Evolutionary conservation across 345 rosid species (phyloP).

Genomic region (Eucalyptus curtisii): DNA sequence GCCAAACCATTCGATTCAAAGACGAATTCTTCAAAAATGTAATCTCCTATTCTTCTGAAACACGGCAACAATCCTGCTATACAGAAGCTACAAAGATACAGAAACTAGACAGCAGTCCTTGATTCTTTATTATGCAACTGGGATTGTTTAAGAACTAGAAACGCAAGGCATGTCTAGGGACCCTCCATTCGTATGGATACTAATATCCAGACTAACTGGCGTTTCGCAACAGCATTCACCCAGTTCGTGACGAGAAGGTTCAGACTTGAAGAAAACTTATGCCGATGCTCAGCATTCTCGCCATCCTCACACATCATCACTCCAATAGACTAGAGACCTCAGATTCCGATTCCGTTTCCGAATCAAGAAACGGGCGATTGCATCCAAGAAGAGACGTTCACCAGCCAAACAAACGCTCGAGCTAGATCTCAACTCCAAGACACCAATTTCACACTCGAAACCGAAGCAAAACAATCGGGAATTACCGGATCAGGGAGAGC

Average conservation of each 20-base stretch:
- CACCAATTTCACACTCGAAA: background rate
- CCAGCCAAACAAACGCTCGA: background rate
- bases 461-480: background rate
- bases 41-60: background rate
- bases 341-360: background rate
- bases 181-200: background rate
- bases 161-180: background rate
- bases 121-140: background rate
- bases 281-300: background rate
- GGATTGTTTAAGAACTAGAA: background rate
- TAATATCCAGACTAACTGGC: background rate
- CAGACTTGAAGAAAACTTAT: background rate
- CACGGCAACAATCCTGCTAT: background rate
- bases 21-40: background rate
- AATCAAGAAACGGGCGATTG: background rate
- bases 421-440: background rate
- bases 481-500: slow-evolving; percentile 58
- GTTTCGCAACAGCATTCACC: background rate
- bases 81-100: background rate
- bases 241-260: background rate
- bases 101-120: background rate
- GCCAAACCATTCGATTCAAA: background rate
- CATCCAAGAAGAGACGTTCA: background rate
- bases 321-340: background rate
- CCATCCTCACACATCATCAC: background rate